Evolutionary conservation across 2,329 filamentous ascomycete species (phyloP), one percentile per base, ranked within the genome.

Genomic region (Ramichloridium luteum): DNA sequence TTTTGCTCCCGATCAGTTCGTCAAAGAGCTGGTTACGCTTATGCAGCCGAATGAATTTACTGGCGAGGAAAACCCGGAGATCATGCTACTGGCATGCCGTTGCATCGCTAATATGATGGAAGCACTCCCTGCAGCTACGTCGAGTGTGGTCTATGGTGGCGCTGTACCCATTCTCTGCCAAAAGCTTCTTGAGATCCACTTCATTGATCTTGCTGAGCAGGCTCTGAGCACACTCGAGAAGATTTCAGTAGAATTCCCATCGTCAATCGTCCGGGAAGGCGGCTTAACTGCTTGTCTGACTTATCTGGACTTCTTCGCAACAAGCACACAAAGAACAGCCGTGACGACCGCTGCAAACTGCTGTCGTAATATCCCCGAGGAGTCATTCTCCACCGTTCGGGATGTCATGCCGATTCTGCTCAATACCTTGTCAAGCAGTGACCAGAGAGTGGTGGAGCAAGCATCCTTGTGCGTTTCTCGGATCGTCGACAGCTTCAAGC

Each of bases 91-190:
- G 38, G 88, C 90, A 13, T 98, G 90, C 53, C 80, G 92, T 38
- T 96, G 84, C 57, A 71, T 98, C 47, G 90, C 90, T 37, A 96
- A 98, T 54, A 60, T 98, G 34, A 98, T 98, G 90, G 90, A 98
- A 56, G 92, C 88, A 15, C 64, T 98, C 16, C 86, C 90, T 13
- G 78, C 84, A 18, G 88, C 88, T 35, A 90, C 90, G 29, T 82
- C 85, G 9, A 94, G 93, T 53, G 85, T 98, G 10, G 90, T 96
- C 3, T 96, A 96, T 53, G 88, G 86, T n/a, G 84, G 85, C 30
- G 90, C 90, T 18, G 90, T 98, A 4, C 86, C 90, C 2, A 77
- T 98, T 9, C 65, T 98, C 15, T 96, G 90, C 60, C 82, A 88
- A 52, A 98, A 96, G 59, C 67, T 98, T 16, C 67, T 96, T 38